Base-by-base conservation (phyloP, 257 asterid genomes). In the Sherardia arvensis region DNA sequence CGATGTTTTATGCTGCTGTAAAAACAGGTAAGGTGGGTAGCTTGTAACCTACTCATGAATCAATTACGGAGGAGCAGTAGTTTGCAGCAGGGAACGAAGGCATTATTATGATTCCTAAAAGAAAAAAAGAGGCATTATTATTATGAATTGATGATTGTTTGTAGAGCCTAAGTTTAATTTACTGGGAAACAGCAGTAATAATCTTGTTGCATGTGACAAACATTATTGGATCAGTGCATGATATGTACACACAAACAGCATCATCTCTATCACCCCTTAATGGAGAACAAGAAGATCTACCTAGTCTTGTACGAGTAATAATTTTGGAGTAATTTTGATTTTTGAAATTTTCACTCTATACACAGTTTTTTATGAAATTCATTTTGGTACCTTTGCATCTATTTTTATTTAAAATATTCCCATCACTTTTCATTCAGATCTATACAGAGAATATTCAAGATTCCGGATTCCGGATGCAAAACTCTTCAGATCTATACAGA, bases 21-120 rank as follows among this genome's bases (percentile, higher is more conserved):
- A 43, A 38, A 43, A 7, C 21, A 43, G 51, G 20, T 55, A 22
- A n/a, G 61, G 12, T 22, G 51, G 20, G 1, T 79, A 75, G 74
- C 87, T 81, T 79, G 75, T 63, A 63, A 70, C 38, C 57, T 29
- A 79, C 81, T 76, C 84, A 69, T 74, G 68, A 67, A 62, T 65
- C 61, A 71, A 64, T 48, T 48, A 56, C n/a, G 60, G 62, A n/a
- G 60, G 47, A 38, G 14, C 18, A 12, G 47, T 5, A 38, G 47
- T 38, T 10, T 5, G 47, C 47, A 38, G 56, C 10, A 28, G 67
- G 66, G 64, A 72, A 56, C 58, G 34, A 72, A 64, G 47, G 65
- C 59, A 64, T 60, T 30, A 62, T 57, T 7, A 69, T 66, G 36
- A 43, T n/a, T n/a, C n/a, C n/a, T n/a, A n/a, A n/a, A n/a, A n/a